Evolutionary conservation across 1,139 yeast genomes (phyloP).

Genomic region (Pneumocystis jirovecii): DNA sequence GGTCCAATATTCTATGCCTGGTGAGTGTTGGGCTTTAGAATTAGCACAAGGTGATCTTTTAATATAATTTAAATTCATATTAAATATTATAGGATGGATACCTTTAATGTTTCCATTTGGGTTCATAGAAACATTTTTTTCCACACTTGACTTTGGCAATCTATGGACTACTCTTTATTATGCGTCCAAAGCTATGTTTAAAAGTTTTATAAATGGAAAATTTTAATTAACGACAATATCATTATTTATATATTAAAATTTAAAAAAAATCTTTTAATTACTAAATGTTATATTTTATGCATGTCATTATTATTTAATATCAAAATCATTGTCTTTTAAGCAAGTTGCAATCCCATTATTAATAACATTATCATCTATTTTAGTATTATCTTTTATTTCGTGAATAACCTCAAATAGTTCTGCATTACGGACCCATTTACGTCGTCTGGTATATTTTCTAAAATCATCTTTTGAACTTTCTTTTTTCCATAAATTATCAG

Average conservation of each 20-base stretch:
- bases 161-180: slow-evolving; percentile 52
- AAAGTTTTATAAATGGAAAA: slow-evolving; percentile 53
- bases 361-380: background rate
- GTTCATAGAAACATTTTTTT: slow-evolving; percentile 58
- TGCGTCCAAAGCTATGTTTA: slow-evolving; percentile 65
- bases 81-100: slow-evolving; percentile 48
- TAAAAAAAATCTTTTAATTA: background rate
- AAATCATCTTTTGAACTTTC: slow-evolving; percentile 71
- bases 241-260: background rate
- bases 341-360: background rate
- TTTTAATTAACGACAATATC: slow-evolving; percentile 26
- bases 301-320: background rate
- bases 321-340: background rate
- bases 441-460: slow-evolving; percentile 53
- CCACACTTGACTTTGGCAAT: slow-evolving; percentile 66
- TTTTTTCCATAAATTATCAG: slow-evolving; percentile 86
- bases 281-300: background rate
- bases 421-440: background rate
- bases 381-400: background rate
- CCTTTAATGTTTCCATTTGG: slow-evolving; percentile 98
- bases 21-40: slow-evolving; percentile 66
- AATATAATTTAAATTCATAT: background rate
- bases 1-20: slow-evolving; percentile 76
- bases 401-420: background rate
- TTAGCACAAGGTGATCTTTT: slow-evolving; percentile 55